These are phyloP conservation scores for Amylostereum areolatum DNA, from an alignment of 1,284 basidiomycete genomes.

Conservation along the genomic window DNA sequence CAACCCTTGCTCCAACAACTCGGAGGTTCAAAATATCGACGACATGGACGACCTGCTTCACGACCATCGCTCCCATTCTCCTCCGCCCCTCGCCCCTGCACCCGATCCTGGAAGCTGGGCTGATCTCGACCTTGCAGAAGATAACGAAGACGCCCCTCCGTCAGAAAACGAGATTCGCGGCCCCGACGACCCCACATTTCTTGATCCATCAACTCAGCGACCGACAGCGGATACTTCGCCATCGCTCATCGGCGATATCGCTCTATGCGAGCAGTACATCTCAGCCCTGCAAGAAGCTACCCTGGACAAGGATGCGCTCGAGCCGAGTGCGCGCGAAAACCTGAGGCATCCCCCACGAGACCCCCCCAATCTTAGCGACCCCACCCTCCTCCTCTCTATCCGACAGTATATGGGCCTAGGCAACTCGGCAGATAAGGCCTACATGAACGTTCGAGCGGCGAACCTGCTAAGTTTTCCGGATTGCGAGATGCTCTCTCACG, in stretches of 20 bases:
- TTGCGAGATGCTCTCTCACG: constrained; percentile 15
- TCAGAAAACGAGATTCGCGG: too few species aligned
- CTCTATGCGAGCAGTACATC: constrained; percentile 10
- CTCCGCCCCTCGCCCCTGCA: too few species aligned
- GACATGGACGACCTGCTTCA: too few species aligned
- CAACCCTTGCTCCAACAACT: too few species aligned
- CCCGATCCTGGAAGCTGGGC: too few species aligned
- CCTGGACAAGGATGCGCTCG: constrained; percentile 17
- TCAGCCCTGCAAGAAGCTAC: constrained; percentile 11
- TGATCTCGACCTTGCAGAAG: neutral
- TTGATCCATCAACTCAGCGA: neutral
- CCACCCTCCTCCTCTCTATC: constrained; percentile 13
- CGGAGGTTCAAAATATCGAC: too few species aligned
- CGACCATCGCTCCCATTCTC: too few species aligned
- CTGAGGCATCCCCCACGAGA: constrained; percentile 21
- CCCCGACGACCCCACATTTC: neutral
- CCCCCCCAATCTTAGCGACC: constrained; percentile 17
- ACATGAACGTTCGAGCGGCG: constrained; percentile 14
- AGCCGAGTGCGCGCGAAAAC: constrained; percentile 14
- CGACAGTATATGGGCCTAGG: constrained; percentile 11
- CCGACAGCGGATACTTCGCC: neutral
- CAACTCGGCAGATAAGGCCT: constrained; percentile 21
- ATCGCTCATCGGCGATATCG: constrained; percentile 8
- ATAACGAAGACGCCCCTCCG: neutral
- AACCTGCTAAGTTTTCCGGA: constrained; percentile 10